Evolutionary conservation across 805 yeast genomes (phyloP), one percentile per base, ranked within the genome.

Genomic region (Monosporozyma aquatica): DNA sequence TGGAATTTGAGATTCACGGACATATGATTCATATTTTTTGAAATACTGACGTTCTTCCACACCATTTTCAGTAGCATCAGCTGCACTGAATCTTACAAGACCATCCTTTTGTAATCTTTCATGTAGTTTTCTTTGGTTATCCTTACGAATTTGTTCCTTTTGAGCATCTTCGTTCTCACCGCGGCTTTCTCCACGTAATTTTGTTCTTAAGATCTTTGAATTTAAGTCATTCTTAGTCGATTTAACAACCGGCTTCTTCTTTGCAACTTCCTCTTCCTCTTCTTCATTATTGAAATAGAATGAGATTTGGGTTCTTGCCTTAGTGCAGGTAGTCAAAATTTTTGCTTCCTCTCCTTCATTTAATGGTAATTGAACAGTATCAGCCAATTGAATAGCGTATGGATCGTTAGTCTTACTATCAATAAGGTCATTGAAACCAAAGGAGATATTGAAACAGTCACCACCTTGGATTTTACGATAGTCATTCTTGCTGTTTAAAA

Each of bases 1-100:
- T 32, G 98, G 97, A 48, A 90, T 80, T 69, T 92, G 97, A 3
- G 92, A 71, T 59, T 90, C 98, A 54, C 97, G 74, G 40, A 89
- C 79, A 62, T 90, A 90, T 0, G 97, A 87, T 67, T 90, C 98
- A 64, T 85, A 92, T 59, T 83, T 83, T 57, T 85, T 86, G 71
- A 90, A 89, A 50, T 70, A 69, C 41, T 79, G 87, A 34, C 70
- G 66, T 25, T 66, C 60, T 37, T 64, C 69, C 26, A 52, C 66
- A 18, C 71, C 74, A 6, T 68, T 65, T 49, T 76, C 80, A 24
- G 75, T 72, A 5, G 86, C 85, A 63, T 79, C 90, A 11, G 86
- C 83, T 36, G 86, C 83, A 46, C 82, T 79, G 57, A 80, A 89
- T 56, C 94, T 74, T 41, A 82, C 76, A 45, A 84, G 67, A 25